Base-by-base conservation (phyloP, 2,329 filamentous ascomycete species). In the Polytolypa hystricis region DNA sequence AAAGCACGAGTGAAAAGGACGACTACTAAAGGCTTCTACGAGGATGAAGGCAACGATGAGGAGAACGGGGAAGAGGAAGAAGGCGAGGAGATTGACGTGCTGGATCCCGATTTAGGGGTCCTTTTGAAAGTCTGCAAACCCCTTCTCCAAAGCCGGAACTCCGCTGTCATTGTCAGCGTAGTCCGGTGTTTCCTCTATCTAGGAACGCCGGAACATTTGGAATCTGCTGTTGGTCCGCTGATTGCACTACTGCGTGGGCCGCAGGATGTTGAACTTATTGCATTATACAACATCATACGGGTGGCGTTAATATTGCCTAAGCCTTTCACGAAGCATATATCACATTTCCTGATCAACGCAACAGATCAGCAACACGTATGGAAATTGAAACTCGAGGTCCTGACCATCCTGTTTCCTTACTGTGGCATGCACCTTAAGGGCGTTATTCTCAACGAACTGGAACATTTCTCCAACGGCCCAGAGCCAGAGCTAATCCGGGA, bases 231-330 rank as follows among this genome's bases (percentile, higher is more conserved):
- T 39, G 87, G 89, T 0, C 89, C 91, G 1, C 65, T 98, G 17
- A 72, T 95, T 14, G 85, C 89, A 11, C 73, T 98, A 20, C 67
- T 98, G 39, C 77, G 91, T 39, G 80, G 84, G 9, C 78, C 86
- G 0, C 77, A 83, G 41, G 89, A 96, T 54, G 85, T 94, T 35
- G 81, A 93, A 54, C 80, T 93, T 52, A 74, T 94, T 26, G 87
- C 85, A 1, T 71, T 98, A 12, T 89, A 89, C 67, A 95, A 96
- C 55, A 87, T 96, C 41, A 86, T 95, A 8, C 82, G 85, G n/a
- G 83, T 98, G 30, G 91, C 84, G 51, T 69, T 96, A 8, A 66
- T 71, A 18, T 70, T 76, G 11, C 85, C 91, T 0, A 67, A 73
- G 26, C 73, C 80, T n/a, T 98, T 98, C 56, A 82, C 89, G 38